A percentile compares a stretch with the other conserved stretches of the same genome.
These are phyloP conservation scores for Corymbia maculata DNA, from an alignment of 345 rosid species.

Conservation along the genomic window DNA sequence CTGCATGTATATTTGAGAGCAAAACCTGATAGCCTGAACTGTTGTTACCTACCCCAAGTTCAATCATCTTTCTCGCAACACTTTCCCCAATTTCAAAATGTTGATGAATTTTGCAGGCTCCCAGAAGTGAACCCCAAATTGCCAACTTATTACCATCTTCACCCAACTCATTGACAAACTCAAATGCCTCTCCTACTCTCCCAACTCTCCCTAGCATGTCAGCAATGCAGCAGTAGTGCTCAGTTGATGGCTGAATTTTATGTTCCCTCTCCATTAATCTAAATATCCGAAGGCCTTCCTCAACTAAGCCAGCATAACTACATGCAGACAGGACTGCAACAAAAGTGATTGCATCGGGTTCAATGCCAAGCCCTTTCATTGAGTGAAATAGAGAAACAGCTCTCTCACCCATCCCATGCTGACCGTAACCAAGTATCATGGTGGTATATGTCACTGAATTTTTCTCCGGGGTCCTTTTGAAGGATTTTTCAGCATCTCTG, in stretches of 20 bases:
- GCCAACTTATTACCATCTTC: conserved; percentile 55
- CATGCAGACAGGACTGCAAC: conserved; percentile 82
- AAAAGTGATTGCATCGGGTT: conserved; percentile 68
- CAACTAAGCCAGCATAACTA: conserved; percentile 67
- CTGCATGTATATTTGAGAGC: conserved; percentile 84
- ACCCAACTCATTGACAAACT: conserved; percentile 59
- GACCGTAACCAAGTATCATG: conserved; percentile 82
- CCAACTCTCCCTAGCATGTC: conserved; percentile 92
- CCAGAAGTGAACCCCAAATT: conserved; percentile 86
- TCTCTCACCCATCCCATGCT: conserved; percentile 71
- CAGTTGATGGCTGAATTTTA: conserved; percentile 48
- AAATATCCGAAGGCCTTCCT: conserved; percentile 68
- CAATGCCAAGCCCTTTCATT: conserved; percentile 35
- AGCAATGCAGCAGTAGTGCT: conserved; percentile 72
- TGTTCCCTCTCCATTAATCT: conserved; percentile 46
- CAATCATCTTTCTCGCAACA: conserved; percentile 44
- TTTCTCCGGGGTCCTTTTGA: conserved; percentile 35
- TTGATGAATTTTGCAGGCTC: conserved; percentile 67
- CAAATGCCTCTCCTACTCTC: conserved; percentile 65
- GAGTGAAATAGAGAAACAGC: conserved; percentile 71
- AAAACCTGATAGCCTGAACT: conserved; percentile 63
- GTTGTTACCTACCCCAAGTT: conserved; percentile 25
- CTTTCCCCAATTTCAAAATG: conserved; percentile 52
- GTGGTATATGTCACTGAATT: conserved; percentile 74
- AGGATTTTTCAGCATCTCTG: conserved; percentile 48